Base-by-base conservation (phyloP, 2,329 filamentous ascomycete genomes). In the Colletotrichum gloeosporioides region DNA sequence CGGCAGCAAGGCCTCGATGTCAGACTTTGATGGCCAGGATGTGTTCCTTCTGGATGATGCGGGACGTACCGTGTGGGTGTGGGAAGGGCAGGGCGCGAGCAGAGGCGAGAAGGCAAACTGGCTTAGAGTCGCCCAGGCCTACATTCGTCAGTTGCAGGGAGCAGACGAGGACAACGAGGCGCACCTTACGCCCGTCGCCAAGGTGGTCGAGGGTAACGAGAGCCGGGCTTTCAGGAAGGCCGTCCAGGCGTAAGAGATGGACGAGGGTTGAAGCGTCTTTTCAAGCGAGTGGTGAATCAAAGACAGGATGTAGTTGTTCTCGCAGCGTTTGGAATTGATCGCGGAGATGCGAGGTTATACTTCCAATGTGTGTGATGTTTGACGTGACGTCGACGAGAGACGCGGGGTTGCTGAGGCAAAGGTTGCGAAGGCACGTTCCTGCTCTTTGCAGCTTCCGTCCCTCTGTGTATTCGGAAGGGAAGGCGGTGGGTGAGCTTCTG, bases 31-130 rank as follows among this genome's bases (percentile, higher is more conserved):
- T 77, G 87, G 87, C 55, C 86, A 88, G 62, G 92, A 94, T 79
- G 89, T 94, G 7, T 94, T 94, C 79, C 81, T 94, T 25, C 86
- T 93, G 25, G 89, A 90, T 76, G 91, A 93, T 78, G 87, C 86
- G 1, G 91, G 92, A 8, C 88, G 82, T 67, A 84, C 84, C 9
- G 85, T 94, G 39, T 94, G 92, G 92, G 91, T 94, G 3, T 94
- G 93, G 93, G 88, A 93, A 79, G 93, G 93, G 1, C 83, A 84
- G 3, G 85, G 86, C 2, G 92, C 92, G 10, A 94, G 92, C 81
- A 83, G 83, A 39, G 83, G 82, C 2, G 93, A 94, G 84, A 92
- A 88, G 82, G 87, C 89, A 7, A 85, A 86, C 81, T 94, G 93
- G 93, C 82, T 93, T 62, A 87, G 86, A 74, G 88, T 92, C 6